These are phyloP conservation scores for Asterochloris sp. DNA, from an alignment of 139 green algal species.

Conservation along the genomic window DNA sequence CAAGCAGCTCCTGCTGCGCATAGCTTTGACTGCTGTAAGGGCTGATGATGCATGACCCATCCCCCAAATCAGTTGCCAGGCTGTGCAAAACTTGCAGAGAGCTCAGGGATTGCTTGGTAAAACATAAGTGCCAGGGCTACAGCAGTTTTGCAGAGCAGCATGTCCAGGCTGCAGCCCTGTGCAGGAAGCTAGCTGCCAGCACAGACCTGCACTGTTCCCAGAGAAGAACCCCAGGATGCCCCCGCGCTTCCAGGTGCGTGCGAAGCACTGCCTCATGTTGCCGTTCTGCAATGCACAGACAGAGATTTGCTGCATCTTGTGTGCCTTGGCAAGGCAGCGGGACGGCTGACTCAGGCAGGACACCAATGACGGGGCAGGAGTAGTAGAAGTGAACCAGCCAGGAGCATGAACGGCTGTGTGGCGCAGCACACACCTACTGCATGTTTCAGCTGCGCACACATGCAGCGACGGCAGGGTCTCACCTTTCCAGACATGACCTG, in stretches of 20 bases:
- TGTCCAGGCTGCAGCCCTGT: too few relatives aligned
- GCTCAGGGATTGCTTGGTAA: too few relatives aligned
- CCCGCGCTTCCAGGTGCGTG: neutral
- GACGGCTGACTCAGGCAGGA: neutral
- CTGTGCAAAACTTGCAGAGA: too few relatives aligned
- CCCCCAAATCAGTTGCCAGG: too few relatives aligned
- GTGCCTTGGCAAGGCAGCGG: neutral
- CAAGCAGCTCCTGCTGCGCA: too few relatives aligned
- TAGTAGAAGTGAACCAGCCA: neutral
- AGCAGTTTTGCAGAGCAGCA: too few relatives aligned
- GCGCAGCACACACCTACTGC: neutral
- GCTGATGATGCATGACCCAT: too few relatives aligned
- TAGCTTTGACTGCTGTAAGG: too few relatives aligned
- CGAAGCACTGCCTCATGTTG: slow-evolving; percentile 4
- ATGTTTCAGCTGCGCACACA: neutral
- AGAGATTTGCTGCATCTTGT: too few relatives aligned
- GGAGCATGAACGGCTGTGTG: neutral
- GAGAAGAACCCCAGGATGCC: slow-evolving; percentile 24
- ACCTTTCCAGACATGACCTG: slow-evolving; percentile 31
- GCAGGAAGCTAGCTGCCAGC: neutral
- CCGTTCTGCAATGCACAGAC: neutral
- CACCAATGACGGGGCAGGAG: neutral
- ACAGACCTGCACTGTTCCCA: slow-evolving; percentile 26
- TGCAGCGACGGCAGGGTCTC: neutral
- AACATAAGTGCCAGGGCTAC: too few relatives aligned